phyloP scores from a whole-genome alignment of 495 filamentous ascomycete species.

The Clavariopsis aquatica region DNA sequence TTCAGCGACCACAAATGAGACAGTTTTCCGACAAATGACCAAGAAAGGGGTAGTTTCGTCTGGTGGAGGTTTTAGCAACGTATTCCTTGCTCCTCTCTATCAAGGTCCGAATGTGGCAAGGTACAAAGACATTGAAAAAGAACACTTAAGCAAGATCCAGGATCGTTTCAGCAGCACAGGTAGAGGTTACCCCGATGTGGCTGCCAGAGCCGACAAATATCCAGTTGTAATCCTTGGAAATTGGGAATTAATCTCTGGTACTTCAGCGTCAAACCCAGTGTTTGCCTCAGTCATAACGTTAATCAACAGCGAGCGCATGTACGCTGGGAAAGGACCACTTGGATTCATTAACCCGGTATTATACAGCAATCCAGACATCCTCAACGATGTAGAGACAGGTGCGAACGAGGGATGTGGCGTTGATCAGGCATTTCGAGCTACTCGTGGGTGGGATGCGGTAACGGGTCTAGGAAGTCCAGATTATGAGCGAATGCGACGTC shows the following conservation, averaged over 20 bases:
- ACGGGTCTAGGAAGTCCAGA: constrained; percentile 46
- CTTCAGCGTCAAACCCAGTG: constrained; percentile 30
- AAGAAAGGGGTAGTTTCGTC: too few species aligned
- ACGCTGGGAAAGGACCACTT: constrained; percentile 56
- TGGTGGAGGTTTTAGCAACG: constrained; percentile 55
- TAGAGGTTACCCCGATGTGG: constrained; percentile 68
- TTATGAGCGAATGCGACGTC: constrained; percentile 40
- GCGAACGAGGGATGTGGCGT: constrained; percentile 61
- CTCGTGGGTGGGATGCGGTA: constrained; percentile 40
- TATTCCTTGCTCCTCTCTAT: constrained; percentile 47
- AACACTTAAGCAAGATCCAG: constrained; percentile 22
- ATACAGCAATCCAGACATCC: constrained; percentile 60
- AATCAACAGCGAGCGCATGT: constrained; percentile 64
- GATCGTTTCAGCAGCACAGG: constrained; percentile 56
- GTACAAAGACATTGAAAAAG: constrained; percentile 39
- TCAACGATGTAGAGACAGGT: constrained; percentile 64
- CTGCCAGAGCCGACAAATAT: constrained; percentile 64
- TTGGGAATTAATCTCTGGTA: constrained; percentile 14
- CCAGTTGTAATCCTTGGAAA: constrained; percentile 28
- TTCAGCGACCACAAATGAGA: background rate
- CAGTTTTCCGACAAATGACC: too few species aligned
- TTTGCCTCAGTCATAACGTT: constrained; percentile 57
- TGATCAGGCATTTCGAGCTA: constrained; percentile 24
- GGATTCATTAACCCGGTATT: constrained; percentile 64
- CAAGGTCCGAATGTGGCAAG: constrained; percentile 43